Evolutionary conservation across 176 grass and related monocot species (phyloP).

Genomic region (Stipa capillata): DNA sequence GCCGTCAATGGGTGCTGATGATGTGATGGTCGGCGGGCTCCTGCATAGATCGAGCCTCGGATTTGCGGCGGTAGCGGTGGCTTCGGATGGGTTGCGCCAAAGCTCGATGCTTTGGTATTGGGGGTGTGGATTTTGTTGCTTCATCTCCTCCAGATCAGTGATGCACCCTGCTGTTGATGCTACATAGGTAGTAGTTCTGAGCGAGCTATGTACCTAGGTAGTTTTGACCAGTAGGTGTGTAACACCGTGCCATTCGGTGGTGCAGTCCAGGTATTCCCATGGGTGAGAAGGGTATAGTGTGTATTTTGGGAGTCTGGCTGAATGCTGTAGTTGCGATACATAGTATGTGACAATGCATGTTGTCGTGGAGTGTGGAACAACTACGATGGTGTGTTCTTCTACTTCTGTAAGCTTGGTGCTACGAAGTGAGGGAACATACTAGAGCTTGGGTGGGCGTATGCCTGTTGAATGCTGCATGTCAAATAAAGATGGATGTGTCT

Average conservation of each 20-base stretch:
- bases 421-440: not conserved
- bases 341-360: not conserved
- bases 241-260: not conserved
- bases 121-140: not conserved
- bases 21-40: not conserved
- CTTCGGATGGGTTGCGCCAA: slow-evolving; percentile 4
- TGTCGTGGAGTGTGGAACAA: not conserved
- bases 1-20: not conserved
- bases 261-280: not conserved
- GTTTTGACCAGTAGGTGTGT: not conserved
- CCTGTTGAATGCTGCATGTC: not conserved
- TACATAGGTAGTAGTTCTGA: not conserved
- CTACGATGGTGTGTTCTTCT: not conserved
- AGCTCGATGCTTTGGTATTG: slow-evolving; percentile 6
- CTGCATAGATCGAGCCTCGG: slow-evolving; percentile 27
- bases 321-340: not conserved
- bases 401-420: not conserved
- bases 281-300: not conserved
- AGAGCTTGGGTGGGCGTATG: not conserved
- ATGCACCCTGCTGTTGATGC: not conserved
- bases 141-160: slow-evolving; percentile 12
- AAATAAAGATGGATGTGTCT: not conserved
- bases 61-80: not conserved
- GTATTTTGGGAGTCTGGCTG: not conserved
- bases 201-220: too few species aligned